A percentile compares a stretch with the other conserved stretches of the same genome.
Evolutionary conservation across 2,329 filamentous ascomycete species (phyloP).

Genomic region (Microdochium bolleyi): DNA sequence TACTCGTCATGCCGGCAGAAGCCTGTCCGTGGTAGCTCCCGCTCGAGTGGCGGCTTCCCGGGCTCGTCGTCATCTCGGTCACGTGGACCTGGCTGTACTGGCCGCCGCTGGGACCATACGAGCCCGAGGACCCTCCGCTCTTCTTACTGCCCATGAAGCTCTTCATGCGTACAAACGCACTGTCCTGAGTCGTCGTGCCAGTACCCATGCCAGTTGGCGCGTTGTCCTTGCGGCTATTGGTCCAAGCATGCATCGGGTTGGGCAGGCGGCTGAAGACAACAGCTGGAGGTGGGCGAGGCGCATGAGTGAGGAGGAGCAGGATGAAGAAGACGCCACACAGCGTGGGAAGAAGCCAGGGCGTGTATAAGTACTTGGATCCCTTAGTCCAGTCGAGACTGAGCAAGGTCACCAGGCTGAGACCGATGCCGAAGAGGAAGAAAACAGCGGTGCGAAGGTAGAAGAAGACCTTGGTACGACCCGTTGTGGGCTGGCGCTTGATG

Average conservation of each 20-base stretch:
- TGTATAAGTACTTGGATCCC: slow-evolving; percentile 2
- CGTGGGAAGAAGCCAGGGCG: slow-evolving; percentile 16
- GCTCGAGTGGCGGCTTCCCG: background rate
- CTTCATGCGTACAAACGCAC: background rate
- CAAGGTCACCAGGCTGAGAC: slow-evolving; percentile 11
- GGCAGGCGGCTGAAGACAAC: slow-evolving; percentile 4
- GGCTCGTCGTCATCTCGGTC: background rate
- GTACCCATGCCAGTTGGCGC: background rate
- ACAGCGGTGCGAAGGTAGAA: slow-evolving; percentile 9
- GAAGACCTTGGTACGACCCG: slow-evolving; percentile 12
- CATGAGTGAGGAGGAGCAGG: slow-evolving; percentile 13
- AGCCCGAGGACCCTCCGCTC: background rate
- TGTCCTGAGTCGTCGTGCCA: background rate
- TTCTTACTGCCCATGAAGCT: background rate
- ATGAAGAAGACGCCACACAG: slow-evolving; percentile 14
- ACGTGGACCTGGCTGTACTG: background rate
- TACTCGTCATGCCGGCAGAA: background rate
- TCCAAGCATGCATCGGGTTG: background rate
- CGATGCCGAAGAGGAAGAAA: slow-evolving; percentile 12
- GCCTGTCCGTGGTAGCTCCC: background rate
- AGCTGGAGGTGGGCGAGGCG: slow-evolving; percentile 9
- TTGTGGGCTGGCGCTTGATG: slow-evolving; percentile 3
- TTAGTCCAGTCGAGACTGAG: slow-evolving; percentile 5
- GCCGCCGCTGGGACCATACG: background rate
- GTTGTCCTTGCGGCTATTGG: background rate